phyloP scores from a whole-genome alignment of 805 yeast genomes.

The Teunomyces stri region DNA sequence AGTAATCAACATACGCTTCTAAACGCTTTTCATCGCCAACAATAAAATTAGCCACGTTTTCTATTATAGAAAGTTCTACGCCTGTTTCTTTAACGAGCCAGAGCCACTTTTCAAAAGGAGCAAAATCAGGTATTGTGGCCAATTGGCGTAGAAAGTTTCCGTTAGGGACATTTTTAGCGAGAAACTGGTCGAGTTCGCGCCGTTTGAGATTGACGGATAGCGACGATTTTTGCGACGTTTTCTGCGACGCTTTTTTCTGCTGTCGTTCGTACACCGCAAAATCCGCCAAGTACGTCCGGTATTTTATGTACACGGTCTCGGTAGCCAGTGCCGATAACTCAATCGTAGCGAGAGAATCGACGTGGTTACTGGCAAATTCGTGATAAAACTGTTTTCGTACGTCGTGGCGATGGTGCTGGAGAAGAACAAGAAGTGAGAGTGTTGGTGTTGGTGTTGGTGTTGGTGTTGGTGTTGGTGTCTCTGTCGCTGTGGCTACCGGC shows the following conservation, averaged over 20 bases:
- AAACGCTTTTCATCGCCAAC: conserved; percentile 41
- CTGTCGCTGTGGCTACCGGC: conserved; percentile 10
- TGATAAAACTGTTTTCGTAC: conserved; percentile 24
- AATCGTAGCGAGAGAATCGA: conserved; percentile 10
- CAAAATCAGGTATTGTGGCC: neutral
- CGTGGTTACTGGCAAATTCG: conserved; percentile 24
- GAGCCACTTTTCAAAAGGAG: conserved; percentile 28
- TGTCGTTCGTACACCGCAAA: conserved; percentile 27
- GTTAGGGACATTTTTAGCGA: neutral
- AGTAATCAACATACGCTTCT: conserved; percentile 7
- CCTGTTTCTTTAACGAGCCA: conserved; percentile 19
- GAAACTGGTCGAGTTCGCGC: neutral
- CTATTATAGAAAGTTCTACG: conserved; percentile 20
- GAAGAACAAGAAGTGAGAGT: conserved; percentile 18
- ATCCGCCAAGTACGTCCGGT: conserved; percentile 26
- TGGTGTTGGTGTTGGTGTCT: no score
- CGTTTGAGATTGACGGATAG: conserved; percentile 15
- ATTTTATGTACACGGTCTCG: conserved; percentile 25
- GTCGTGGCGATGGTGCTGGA: conserved; percentile 30
- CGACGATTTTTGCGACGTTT: conserved; percentile 7
- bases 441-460: conserved; percentile 10
- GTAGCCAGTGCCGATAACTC: conserved; percentile 14
- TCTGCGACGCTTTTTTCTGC: conserved; percentile 14
- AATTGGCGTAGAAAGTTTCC: neutral
- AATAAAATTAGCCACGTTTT: conserved; percentile 32